These are phyloP conservation scores for Santalum album DNA, from an alignment of 164 flowering plant genomes.

Conservation along the genomic window DNA sequence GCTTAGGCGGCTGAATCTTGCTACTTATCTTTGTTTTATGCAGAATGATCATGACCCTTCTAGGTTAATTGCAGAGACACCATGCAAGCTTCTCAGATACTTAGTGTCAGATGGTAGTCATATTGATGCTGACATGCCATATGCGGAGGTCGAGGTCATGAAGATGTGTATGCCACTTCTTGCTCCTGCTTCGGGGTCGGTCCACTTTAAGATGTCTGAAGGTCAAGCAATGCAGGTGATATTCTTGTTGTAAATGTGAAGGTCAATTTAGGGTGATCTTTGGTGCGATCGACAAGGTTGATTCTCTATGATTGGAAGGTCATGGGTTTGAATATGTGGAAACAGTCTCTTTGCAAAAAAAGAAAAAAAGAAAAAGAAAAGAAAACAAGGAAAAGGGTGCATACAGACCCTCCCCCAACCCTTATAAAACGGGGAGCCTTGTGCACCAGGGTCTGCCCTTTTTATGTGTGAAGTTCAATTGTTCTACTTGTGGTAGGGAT, in stretches of 20 bases:
- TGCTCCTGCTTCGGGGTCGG: slow-evolving; percentile 90
- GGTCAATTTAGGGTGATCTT: no score
- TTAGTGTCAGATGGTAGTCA: slow-evolving; percentile 78
- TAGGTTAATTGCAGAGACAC: slow-evolving; percentile 94
- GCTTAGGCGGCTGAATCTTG: slow-evolving; percentile 2
- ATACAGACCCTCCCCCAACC: no score
- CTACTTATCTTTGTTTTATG: slow-evolving; percentile 9
- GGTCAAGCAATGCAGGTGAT: slow-evolving; percentile 99
- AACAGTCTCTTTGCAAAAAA: no score
- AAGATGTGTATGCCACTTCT: slow-evolving; percentile 99
- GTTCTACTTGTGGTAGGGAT: background rate
- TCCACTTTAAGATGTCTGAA: slow-evolving; percentile 84
- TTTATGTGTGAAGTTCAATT: background rate
- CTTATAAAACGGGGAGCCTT: no score
- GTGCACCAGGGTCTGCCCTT: no score
- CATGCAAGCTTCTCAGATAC: slow-evolving; percentile 94
- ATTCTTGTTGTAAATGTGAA: slow-evolving; percentile 5
- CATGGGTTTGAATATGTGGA: no score
- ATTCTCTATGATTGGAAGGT: no score
- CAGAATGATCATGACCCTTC: slow-evolving; percentile 99
- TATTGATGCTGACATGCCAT: slow-evolving; percentile 88
- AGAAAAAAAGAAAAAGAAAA: no score
- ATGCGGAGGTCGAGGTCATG: slow-evolving; percentile 99
- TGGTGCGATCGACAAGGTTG: no score
- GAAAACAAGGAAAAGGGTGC: no score